A percentile compares a stretch with the other conserved stretches of the same genome.
Evolutionary conservation across 495 filamentous ascomycete species (phyloP).

Genomic region (Patellaria atrata): DNA sequence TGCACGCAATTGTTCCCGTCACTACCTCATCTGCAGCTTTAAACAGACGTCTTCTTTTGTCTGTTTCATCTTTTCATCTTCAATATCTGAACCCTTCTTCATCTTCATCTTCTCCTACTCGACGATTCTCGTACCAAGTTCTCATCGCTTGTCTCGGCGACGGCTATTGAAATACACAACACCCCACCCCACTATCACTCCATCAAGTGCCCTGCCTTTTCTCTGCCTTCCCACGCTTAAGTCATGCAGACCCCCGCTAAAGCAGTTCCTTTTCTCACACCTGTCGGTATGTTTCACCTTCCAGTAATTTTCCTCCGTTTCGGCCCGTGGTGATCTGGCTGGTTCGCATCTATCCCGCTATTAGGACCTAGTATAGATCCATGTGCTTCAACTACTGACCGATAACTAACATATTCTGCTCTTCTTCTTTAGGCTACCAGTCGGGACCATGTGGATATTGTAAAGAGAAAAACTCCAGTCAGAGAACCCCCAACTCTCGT

Average conservation of each 20-base stretch:
- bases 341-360: slow-evolving; percentile 5
- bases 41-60: too few relatives aligned
- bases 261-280: slow-evolving; percentile 13
- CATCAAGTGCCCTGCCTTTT: not conserved
- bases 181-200: not conserved
- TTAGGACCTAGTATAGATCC: too few relatives aligned
- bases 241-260: slow-evolving; percentile 17
- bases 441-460: slow-evolving; percentile 29
- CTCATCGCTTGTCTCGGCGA: not conserved
- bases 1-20: too few relatives aligned
- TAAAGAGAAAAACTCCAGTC: slow-evolving; percentile 24
- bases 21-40: too few relatives aligned
- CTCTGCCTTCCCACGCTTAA: slow-evolving; percentile 13
- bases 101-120: not conserved
- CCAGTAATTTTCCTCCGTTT: slow-evolving; percentile 12
- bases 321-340: slow-evolving; percentile 17
- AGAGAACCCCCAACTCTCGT: slow-evolving; percentile 28
- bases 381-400: not conserved
- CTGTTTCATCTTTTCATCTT: too few relatives aligned
- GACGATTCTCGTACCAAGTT: not conserved
- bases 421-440: slow-evolving; percentile 23
- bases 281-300: slow-evolving; percentile 16
- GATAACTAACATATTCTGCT: too few relatives aligned
- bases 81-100: too few relatives aligned
- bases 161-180: not conserved